Conservation (phyloP, 2,329 filamentous ascomycete species). For the Phyllosticta citrichinensis region DNA sequence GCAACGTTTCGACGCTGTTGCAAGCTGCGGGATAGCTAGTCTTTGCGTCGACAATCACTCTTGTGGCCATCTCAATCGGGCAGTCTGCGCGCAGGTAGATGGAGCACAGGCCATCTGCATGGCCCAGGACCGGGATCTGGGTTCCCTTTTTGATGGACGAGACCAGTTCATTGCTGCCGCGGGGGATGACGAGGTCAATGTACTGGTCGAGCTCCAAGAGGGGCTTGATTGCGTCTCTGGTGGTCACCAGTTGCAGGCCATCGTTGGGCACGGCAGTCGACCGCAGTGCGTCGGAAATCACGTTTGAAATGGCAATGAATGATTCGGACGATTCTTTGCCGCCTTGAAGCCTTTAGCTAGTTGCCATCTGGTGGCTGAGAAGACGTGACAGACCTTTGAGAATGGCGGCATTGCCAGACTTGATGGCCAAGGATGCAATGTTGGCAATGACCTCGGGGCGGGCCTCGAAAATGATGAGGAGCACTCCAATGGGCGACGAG, state of each 20-base stretch:
- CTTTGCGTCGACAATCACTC: slow-evolving; percentile 83
- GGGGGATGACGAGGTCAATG: slow-evolving; percentile 91
- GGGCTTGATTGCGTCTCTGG: slow-evolving; percentile 78
- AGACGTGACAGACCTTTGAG: slow-evolving; percentile 57
- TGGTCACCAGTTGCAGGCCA: slow-evolving; percentile 88
- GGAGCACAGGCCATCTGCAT: slow-evolving; percentile 87
- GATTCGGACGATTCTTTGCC: slow-evolving; percentile 93
- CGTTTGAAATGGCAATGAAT: slow-evolving; percentile 81
- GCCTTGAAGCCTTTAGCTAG: slow-evolving; percentile 35
- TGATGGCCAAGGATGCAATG: slow-evolving; percentile 89
- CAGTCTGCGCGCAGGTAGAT: slow-evolving; percentile 77
- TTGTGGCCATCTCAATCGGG: slow-evolving; percentile 58
- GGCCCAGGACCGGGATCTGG: slow-evolving; percentile 89
- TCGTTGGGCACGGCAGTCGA: slow-evolving; percentile 68
- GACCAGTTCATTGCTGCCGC: slow-evolving; percentile 83
- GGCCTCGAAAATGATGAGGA: slow-evolving; percentile 96
- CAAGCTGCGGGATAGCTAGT: slow-evolving; percentile 91
- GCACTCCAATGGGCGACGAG: slow-evolving; percentile 90
- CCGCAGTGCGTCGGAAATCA: slow-evolving; percentile 69
- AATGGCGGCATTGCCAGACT: slow-evolving; percentile 94
- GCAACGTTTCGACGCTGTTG: slow-evolving; percentile 85
- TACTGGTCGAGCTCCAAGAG: slow-evolving; percentile 76
- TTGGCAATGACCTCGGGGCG: slow-evolving; percentile 97
- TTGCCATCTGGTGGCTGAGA: neutral
- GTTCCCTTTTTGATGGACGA: slow-evolving; percentile 82